Conservation (phyloP, 345 rosid species). For the Hibiscus tridactylites region DNA sequence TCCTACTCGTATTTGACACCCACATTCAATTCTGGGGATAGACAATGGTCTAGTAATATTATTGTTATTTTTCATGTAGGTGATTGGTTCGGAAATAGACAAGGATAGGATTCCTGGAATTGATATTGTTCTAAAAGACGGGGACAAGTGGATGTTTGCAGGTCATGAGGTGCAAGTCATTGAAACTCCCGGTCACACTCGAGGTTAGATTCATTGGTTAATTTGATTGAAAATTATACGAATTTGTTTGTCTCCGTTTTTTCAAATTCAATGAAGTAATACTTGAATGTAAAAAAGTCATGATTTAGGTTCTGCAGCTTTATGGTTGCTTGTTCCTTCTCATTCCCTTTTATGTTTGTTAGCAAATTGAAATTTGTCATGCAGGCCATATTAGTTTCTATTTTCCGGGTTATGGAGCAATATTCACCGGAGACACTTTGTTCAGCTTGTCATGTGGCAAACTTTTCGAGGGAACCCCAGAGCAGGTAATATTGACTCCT, state of each 20-base stretch:
- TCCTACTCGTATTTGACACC: background rate
- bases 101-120: conserved; percentile 82
- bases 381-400: conserved; percentile 94
- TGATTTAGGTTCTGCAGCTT: background rate
- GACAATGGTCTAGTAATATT: background rate
- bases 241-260: background rate
- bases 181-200: conserved; percentile 93
- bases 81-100: conserved; percentile 81
- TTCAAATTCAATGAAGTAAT: background rate
- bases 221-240: background rate
- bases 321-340: background rate
- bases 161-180: conserved; percentile 86
- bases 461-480: conserved; percentile 87
- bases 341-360: background rate
- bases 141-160: conserved; percentile 98
- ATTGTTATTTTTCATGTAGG: conserved; percentile 38
- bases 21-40: background rate
- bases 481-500: conserved; percentile 46
- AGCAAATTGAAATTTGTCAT: background rate
- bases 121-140: conserved; percentile 74
- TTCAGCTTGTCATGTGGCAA: conserved; percentile 97
- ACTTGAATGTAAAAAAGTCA: background rate
- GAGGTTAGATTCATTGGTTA: conserved; percentile 42
- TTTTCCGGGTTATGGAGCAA: conserved; percentile 78
- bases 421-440: conserved; percentile 89